Evolutionary conservation across 2,329 filamentous ascomycete species (phyloP).

Genomic region (Talaromyces sp.): DNA sequence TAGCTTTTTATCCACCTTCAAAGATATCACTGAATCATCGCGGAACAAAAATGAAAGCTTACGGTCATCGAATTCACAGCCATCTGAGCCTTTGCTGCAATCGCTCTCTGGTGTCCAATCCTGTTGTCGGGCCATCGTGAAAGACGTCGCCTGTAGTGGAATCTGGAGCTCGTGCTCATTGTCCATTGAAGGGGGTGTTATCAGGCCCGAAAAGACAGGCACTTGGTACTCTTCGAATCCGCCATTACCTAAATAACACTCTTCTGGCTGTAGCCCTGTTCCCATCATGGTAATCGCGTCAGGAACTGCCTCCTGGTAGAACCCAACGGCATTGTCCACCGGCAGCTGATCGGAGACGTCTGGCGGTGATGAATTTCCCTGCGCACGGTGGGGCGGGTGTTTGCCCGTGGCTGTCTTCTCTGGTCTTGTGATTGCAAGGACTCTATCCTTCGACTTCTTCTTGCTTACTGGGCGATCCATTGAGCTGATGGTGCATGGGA

Average conservation of each 20-base stretch:
- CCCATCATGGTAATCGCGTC: not conserved
- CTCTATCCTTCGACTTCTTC: constrained; percentile 8
- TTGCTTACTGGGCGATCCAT: constrained; percentile 5
- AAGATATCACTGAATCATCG: not conserved
- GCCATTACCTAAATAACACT: not conserved
- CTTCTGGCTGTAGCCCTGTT: not conserved
- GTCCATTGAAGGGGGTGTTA: constrained; percentile 15
- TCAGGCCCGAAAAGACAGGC: constrained; percentile 10
- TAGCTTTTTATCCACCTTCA: not conserved
- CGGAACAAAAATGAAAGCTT: not conserved
- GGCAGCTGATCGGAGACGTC: constrained; percentile 1
- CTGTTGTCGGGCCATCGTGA: not conserved
- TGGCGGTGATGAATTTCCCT: not conserved
- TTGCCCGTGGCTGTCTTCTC: constrained; percentile 6
- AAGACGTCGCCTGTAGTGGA: not conserved
- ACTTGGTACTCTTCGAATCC: constrained; percentile 5
- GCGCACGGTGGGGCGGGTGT: not conserved
- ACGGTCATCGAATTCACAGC: constrained; percentile 12
- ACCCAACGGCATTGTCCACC: not conserved
- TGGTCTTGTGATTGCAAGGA: not conserved
- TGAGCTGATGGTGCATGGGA: constrained; percentile 15
- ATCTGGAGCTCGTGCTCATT: constrained; percentile 8
- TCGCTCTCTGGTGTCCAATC: not conserved
- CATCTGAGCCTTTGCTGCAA: not conserved
- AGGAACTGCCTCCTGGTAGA: constrained; percentile 5